Evolutionary conservation across 1,139 yeast species (phyloP), one percentile per base, ranked within the genome.

Genomic region (Candida sp.): DNA sequence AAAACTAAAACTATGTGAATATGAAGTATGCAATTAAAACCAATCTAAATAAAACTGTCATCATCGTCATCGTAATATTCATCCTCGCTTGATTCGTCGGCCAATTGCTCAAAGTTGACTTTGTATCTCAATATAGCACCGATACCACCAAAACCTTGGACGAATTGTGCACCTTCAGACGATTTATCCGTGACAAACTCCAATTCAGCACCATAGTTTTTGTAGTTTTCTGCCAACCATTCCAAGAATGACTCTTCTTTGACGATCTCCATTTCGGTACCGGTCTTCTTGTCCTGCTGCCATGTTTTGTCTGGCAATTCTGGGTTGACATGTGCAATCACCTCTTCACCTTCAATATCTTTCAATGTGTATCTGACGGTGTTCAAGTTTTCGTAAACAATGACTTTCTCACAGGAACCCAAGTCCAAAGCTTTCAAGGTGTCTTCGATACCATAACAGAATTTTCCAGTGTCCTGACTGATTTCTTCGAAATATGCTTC

Each of bases 121-220:
- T 92, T 92, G 77, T 94, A 94, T 78, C 99, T 91, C 71, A 94
- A 81, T 65, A 94, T 71, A 53, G 97, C 98, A 71, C 99, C 99
- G 61, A 94, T 84, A 77, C 99, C 99, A 88, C 99, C 99, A 66
- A 94, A 94, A 54, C 99, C 99, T 66, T 87, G 90, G 56, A 89
- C 96, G 72, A 94, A 94, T 78, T 94, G 99, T 44, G 98, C 96
- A 78, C 99, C 99, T 75, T 94, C 99, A 48, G 96, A 88, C 37
- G 97, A 90, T 75, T 90, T 87, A 77, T 94, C 99, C 48, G 98
- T 90, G 61, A 94, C 97, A 64, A 94, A 94, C 75, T 94, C 99
- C 62, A 94, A 82, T 57, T 88, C 86, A 50, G 99, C 97, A 82
- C 99, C 99, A 64, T 83, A 94, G 62, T 82, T 89, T 70, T 88